These are phyloP conservation scores for Zygoascus tannicola DNA, from an alignment of 805 yeast species.

Conservation along the genomic window DNA sequence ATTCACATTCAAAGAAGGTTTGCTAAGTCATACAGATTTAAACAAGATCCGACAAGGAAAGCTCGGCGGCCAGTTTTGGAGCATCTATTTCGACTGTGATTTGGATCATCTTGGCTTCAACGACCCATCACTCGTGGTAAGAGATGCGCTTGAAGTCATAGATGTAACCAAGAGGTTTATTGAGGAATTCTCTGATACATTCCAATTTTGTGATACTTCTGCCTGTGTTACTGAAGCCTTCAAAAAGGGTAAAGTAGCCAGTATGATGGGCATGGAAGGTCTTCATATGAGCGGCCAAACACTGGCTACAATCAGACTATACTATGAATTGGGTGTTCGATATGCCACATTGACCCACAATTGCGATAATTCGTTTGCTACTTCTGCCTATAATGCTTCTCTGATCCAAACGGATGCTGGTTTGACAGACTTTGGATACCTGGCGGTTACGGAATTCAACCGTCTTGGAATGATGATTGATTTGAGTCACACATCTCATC, in stretches of 20 bases:
- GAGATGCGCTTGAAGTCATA: conserved; percentile 47
- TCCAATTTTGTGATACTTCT: conserved; percentile 35
- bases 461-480: conserved; percentile 46
- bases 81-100: conserved; percentile 39
- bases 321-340: conserved; percentile 42
- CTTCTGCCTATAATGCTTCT: conserved; percentile 41
- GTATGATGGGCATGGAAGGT: conserved; percentile 47
- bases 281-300: conserved; percentile 44
- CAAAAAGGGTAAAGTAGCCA: conserved; percentile 31
- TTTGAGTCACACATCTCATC: conserved; percentile 38
- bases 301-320: conserved; percentile 40
- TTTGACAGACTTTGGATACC: conserved; percentile 34
- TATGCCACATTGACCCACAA: conserved; percentile 47
- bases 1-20: conserved; percentile 34
- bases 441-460: conserved; percentile 40
- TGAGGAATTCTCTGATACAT: conserved; percentile 31
- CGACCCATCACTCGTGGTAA: conserved; percentile 32
- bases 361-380: conserved; percentile 50
- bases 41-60: conserved; percentile 35
- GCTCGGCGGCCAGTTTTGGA: conserved; percentile 43
- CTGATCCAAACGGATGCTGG: conserved; percentile 41
- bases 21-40: conserved; percentile 39
- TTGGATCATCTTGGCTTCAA: conserved; percentile 33
- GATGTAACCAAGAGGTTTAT: conserved; percentile 41
- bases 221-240: conserved; percentile 35